Evolutionary conservation across 2,329 filamentous ascomycete genomes (phyloP), one percentile per base, ranked within the genome.

Genomic region (Pyrenophora graminea): DNA sequence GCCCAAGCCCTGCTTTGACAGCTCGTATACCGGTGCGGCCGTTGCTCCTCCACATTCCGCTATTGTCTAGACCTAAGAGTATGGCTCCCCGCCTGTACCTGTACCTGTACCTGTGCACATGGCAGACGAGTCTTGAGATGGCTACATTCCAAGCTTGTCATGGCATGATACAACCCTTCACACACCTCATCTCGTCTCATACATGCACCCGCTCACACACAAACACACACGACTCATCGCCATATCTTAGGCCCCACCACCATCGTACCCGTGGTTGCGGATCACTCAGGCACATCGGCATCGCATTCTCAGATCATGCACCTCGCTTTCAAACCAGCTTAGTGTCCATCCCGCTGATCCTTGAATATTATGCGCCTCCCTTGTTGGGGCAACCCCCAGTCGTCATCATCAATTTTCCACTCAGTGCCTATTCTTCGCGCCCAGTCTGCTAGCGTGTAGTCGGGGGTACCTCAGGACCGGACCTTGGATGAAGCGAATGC

Each of bases 241-340:
- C 15, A 17, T 45, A 30, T 21, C 19, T 43, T 21, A 34, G 36
- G 23, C 31, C 38, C 39, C 39, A 46, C 44, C 42, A 38, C 38
- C 23, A 36, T 18, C 33, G 23, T 47, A 30, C 48, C 49, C 44
- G 21, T 44, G 33, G 27, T 38, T 42, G 33, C 19, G 44, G 38
- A 51, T 42, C 49, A 44, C 21, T 48, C 49, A 51, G 49, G 49
- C 33, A 52, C 45, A 39, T 52, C 45, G 34, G 30, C 39, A 48
- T 52, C 49, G 49, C 33, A 8, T 52, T 44, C 5, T 53, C 50
- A 53, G 45, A 45, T 45, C 50, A 48, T 53, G 50, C 50, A 49
- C 21, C 27, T 39, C 13, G 34, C 13, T 23, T 40, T 39, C 17
- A 17, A 44, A 39, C 15, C 15, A 17, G 36, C 44, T 48, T 49